Percentiles rank a stretch among this genome's conserved stretches.
These are phyloP conservation scores for Penicillium verrucosum DNA, from an alignment of 2,329 filamentous ascomycete genomes.

Conservation along the genomic window DNA sequence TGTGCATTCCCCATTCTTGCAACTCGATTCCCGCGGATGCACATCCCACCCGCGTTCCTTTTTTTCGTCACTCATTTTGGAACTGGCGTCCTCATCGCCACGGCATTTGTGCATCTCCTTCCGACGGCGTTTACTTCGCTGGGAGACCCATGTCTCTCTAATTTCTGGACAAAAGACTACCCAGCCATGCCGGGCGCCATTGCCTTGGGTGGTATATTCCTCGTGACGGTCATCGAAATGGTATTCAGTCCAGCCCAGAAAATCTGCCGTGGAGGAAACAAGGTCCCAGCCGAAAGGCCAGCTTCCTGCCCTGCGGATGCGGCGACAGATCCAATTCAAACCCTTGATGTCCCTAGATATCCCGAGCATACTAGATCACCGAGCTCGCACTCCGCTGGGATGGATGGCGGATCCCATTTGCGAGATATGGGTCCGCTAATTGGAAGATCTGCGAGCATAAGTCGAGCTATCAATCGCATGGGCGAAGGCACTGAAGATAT, in stretches of 20 bases:
- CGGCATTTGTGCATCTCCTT: conserved; percentile 75
- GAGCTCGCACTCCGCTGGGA: background rate
- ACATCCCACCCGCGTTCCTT: conserved; percentile 49
- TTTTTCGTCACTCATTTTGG: conserved; percentile 66
- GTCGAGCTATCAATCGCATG: conserved; percentile 29
- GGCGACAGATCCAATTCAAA: background rate
- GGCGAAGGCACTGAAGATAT: conserved; percentile 25
- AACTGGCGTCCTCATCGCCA: conserved; percentile 81
- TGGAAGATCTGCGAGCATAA: conserved; percentile 30
- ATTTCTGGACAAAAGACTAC: conserved; percentile 47
- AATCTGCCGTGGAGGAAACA: conserved; percentile 24
- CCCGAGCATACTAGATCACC: background rate
- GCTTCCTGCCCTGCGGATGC: background rate
- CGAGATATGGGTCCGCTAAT: conserved; percentile 28
- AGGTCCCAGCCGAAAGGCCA: background rate
- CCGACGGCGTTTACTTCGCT: conserved; percentile 59
- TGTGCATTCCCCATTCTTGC: conserved; percentile 67
- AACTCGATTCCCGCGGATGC: conserved; percentile 56
- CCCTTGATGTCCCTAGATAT: background rate
- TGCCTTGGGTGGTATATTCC: conserved; percentile 44
- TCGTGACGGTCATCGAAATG: conserved; percentile 55
- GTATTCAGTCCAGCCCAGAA: conserved; percentile 45
- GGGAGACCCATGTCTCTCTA: conserved; percentile 52
- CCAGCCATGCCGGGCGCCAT: conserved; percentile 50
- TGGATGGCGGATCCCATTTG: conserved; percentile 20